phyloP scores from a whole-genome alignment of 768 basidiomycete genomes.

The Lentinula sp. region DNA sequence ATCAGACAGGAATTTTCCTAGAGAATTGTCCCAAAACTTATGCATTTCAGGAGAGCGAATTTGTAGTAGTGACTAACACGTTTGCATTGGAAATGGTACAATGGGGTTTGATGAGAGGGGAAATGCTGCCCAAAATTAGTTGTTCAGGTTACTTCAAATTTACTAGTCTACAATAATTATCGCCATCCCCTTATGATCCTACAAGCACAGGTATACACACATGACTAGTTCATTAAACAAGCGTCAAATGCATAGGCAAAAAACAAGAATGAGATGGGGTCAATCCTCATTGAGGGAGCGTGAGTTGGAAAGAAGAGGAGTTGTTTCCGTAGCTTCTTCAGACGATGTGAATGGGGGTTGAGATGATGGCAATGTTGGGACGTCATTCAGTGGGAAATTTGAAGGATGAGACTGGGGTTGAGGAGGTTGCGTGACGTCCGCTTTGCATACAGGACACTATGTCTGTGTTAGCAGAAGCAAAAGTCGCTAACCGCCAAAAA shows the following conservation, averaged over 20 bases:
- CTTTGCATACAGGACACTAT: slow-evolving; percentile 90
- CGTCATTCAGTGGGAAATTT: too few species aligned
- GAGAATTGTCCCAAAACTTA: not conserved
- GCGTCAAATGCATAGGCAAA: not conserved
- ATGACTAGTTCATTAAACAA: not conserved
- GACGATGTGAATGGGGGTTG: not conserved
- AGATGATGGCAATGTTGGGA: not conserved
- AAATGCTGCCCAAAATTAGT: not conserved
- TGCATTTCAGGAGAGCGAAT: not conserved
- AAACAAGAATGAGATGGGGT: not conserved
- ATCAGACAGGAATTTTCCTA: not conserved
- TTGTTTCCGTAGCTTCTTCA: slow-evolving; percentile 3
- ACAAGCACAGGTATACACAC: not conserved
- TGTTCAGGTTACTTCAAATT: not conserved
- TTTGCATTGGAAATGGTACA: not conserved
- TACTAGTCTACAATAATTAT: not conserved
- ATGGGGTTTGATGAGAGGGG: not conserved
- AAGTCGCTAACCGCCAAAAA: slow-evolving; percentile 12
- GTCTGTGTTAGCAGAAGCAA: slow-evolving; percentile 6
- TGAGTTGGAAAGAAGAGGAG: slow-evolving; percentile 7
- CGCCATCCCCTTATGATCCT: not conserved
- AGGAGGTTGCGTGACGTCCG: slow-evolving; percentile 74
- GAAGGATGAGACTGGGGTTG: not conserved
- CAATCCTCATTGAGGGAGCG: not conserved
- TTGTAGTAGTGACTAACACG: too few species aligned